phyloP scores from a whole-genome alignment of 2,329 filamentous ascomycete genomes.

The Curvularia spicifera region DNA sequence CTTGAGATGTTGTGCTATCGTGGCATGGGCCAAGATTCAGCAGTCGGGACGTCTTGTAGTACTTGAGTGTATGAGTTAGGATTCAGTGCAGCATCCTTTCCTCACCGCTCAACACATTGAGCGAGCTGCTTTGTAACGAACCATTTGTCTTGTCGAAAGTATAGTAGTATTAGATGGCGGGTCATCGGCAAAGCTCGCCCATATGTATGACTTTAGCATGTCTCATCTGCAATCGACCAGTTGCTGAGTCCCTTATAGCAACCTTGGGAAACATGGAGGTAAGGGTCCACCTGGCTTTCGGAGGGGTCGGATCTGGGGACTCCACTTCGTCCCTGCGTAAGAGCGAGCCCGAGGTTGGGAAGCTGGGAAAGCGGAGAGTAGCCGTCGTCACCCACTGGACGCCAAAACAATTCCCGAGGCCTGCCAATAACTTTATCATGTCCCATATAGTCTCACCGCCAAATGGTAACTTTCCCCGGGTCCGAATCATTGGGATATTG shows the following conservation, averaged over 20 bases:
- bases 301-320: slow-evolving; percentile 23
- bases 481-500: background rate
- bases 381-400: background rate
- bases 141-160: background rate
- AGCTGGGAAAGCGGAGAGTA: slow-evolving; percentile 1
- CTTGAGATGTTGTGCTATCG: slow-evolving; percentile 1
- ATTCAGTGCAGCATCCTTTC: background rate
- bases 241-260: background rate
- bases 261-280: slow-evolving; percentile 5
- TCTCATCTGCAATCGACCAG: background rate
- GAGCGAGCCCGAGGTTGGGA: slow-evolving; percentile 11
- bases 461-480: background rate
- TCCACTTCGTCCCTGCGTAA: slow-evolving; percentile 32
- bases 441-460: background rate
- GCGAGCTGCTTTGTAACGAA: background rate
- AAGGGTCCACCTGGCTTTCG: slow-evolving; percentile 10
- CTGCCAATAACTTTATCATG: background rate
- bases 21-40: background rate
- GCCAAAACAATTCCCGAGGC: background rate
- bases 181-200: background rate
- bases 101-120: background rate
- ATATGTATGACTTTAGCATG: background rate
- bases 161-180: background rate
- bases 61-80: slow-evolving; percentile 5
- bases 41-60: background rate